Percentiles rank a stretch among this genome's conserved stretches.
Conservation (phyloP, 2,329 filamentous ascomycete species). For the Diaporthe aspalathi region DNA sequence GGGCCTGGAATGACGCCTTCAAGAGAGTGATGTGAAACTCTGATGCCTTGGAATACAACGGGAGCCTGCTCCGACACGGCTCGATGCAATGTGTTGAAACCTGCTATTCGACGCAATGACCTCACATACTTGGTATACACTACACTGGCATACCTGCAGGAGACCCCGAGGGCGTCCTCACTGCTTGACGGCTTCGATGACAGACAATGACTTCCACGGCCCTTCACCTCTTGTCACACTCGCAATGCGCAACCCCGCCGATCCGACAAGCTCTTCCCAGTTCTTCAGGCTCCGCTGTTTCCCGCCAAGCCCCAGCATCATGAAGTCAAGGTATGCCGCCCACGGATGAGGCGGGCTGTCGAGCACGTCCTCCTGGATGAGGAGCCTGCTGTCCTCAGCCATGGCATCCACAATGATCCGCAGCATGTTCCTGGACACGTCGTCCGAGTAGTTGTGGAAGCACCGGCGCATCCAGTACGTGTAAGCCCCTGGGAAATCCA, state of each 20-base stretch:
- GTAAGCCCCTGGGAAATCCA: slow-evolving; percentile 44
- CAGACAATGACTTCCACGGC: slow-evolving; percentile 25
- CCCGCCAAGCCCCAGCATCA: slow-evolving; percentile 44
- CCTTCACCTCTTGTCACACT: slow-evolving; percentile 38
- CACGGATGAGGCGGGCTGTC: slow-evolving; percentile 44
- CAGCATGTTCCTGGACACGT: slow-evolving; percentile 41
- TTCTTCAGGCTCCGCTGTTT: slow-evolving; percentile 48
- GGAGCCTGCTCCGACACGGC: background rate
- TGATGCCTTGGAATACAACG: slow-evolving; percentile 2
- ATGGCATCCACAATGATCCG: slow-evolving; percentile 43
- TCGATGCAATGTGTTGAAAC: background rate
- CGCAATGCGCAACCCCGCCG: slow-evolving; percentile 46
- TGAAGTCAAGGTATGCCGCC: slow-evolving; percentile 44
- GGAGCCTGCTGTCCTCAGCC: slow-evolving; percentile 48
- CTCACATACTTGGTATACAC: background rate
- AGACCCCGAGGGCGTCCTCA: too few species aligned
- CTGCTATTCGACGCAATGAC: background rate
- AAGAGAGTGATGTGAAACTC: background rate
- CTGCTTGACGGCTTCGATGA: slow-evolving; percentile 38
- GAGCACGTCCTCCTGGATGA: slow-evolving; percentile 50
- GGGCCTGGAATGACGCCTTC: background rate
- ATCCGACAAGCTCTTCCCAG: slow-evolving; percentile 43
- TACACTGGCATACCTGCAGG: too few species aligned
- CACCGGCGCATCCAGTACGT: slow-evolving; percentile 50
- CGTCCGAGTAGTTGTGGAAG: slow-evolving; percentile 49